These are phyloP conservation scores for Botrytis hyacinthi DNA, from an alignment of 2,329 filamentous ascomycete genomes.

Conservation along the genomic window DNA sequence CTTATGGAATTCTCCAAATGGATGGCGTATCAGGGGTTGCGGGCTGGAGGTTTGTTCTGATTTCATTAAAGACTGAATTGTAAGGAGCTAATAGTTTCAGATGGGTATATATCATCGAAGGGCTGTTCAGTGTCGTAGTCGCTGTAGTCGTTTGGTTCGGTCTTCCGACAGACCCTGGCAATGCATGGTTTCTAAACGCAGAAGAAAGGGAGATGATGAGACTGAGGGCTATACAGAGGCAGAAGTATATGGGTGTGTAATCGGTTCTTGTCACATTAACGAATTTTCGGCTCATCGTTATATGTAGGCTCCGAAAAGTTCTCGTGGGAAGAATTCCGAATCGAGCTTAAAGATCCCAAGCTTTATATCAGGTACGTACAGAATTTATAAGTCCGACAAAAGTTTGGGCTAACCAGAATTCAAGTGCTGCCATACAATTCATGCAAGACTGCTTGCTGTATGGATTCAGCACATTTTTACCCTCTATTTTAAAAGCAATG, in stretches of 20 bases:
- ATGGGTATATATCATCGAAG: conserved; percentile 52
- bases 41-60: conserved; percentile 49
- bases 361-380: conserved; percentile 42
- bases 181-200: conserved; percentile 49
- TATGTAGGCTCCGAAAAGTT: conserved; percentile 45
- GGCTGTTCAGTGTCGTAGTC: conserved; percentile 45
- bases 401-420: background rate
- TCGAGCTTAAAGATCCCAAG: conserved; percentile 50
- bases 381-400: background rate
- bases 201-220: conserved; percentile 52
- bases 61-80: background rate
- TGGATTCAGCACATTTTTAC: conserved; percentile 58
- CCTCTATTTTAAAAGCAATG: conserved; percentile 53
- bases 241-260: conserved; percentile 41
- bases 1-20: conserved; percentile 50
- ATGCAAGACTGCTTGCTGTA: conserved; percentile 39
- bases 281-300: background rate
- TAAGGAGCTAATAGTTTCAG: conserved; percentile 14
- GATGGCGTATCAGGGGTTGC: conserved; percentile 44
- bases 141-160: conserved; percentile 47
- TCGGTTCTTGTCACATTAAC: background rate
- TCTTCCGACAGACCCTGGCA: conserved; percentile 47
- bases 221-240: conserved; percentile 45
- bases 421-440: conserved; percentile 38
- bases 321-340: conserved; percentile 49